Conservation (phyloP, 2,329 filamentous ascomycete genomes). For the Incumbomyces delicatus region DNA sequence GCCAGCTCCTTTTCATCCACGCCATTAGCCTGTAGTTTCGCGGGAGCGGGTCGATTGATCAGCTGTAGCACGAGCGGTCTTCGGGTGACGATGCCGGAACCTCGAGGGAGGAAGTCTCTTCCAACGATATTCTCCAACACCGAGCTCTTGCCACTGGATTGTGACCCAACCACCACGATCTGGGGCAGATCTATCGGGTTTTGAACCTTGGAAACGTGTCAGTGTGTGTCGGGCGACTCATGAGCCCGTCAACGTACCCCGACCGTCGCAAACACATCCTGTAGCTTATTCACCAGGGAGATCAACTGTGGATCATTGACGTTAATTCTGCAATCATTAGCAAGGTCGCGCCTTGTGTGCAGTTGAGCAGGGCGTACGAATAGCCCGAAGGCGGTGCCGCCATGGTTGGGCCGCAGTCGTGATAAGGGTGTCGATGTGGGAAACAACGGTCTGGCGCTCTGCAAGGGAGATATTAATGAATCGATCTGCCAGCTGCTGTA, state of each 20-base stretch:
- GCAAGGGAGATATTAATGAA: too few relatives aligned
- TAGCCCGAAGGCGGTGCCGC: slow-evolving; percentile 33
- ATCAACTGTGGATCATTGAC: slow-evolving; percentile 62
- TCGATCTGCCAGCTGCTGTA: too few relatives aligned
- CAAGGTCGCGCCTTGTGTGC: slow-evolving; percentile 12
- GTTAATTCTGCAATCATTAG: slow-evolving; percentile 47
- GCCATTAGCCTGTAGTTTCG: slow-evolving; percentile 60
- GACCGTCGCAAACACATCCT: slow-evolving; percentile 98
- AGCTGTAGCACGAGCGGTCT: slow-evolving; percentile 93
- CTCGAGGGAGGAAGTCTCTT: slow-evolving; percentile 93
- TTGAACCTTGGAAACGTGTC: slow-evolving; percentile 56
- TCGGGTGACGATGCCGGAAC: slow-evolving; percentile 92
- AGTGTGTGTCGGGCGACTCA: slow-evolving; percentile 20
- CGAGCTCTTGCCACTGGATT: slow-evolving; percentile 98
- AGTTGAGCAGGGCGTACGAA: slow-evolving; percentile 32
- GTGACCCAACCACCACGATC: slow-evolving; percentile 95
- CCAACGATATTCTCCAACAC: slow-evolving; percentile 98
- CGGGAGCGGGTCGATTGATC: slow-evolving; percentile 68
- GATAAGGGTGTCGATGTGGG: slow-evolving; percentile 7
- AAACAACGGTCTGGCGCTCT: too few relatives aligned
- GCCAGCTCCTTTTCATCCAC: slow-evolving; percentile 56
- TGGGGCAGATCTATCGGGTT: slow-evolving; percentile 98
- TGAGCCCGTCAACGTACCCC: slow-evolving; percentile 58
- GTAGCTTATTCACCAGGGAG: slow-evolving; percentile 92
- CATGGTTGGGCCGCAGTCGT: slow-evolving; percentile 27